A percentile compares a stretch with the other conserved stretches of the same genome.
Conservation (phyloP, 192 early-diverging fungal species). For the Dispira simplex region DNA sequence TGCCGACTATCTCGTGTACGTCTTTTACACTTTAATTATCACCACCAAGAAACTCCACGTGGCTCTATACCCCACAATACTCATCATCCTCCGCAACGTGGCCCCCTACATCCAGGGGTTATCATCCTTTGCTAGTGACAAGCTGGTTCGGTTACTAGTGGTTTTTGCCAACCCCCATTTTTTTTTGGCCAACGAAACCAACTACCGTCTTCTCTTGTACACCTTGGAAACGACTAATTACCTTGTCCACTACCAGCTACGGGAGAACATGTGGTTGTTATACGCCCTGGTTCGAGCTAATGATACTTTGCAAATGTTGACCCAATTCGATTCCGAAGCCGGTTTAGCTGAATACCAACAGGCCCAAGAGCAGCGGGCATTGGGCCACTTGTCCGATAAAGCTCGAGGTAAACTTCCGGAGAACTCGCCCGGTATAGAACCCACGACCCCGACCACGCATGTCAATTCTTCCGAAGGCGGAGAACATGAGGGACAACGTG, state of each 20-base stretch:
- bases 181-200: slow-evolving; percentile 59
- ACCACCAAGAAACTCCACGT: slow-evolving; percentile 47
- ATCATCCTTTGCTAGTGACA: slow-evolving; percentile 49
- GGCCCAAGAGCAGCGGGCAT: slow-evolving; percentile 12
- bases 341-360: slow-evolving; percentile 37
- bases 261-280: slow-evolving; percentile 63
- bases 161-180: slow-evolving; percentile 65
- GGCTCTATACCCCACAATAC: slow-evolving; percentile 57
- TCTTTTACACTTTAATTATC: slow-evolving; percentile 57
- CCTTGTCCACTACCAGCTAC: slow-evolving; percentile 69
- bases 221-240: slow-evolving; percentile 71
- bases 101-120: slow-evolving; percentile 66
- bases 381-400: slow-evolving; percentile 51
- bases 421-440: neutral
- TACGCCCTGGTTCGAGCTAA: slow-evolving; percentile 68
- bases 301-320: slow-evolving; percentile 47
- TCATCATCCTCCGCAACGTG: slow-evolving; percentile 69
- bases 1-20: slow-evolving; percentile 74
- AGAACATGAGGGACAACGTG: slow-evolving; percentile 9
- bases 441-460: neutral
- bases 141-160: slow-evolving; percentile 57
- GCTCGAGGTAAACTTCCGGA: slow-evolving; percentile 56
- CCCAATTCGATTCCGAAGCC: slow-evolving; percentile 43
- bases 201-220: slow-evolving; percentile 58
- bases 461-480: slow-evolving; percentile 8